Conservation (phyloP, 1,284 basidiomycete genomes). For the Ganoderma sinense region DNA sequence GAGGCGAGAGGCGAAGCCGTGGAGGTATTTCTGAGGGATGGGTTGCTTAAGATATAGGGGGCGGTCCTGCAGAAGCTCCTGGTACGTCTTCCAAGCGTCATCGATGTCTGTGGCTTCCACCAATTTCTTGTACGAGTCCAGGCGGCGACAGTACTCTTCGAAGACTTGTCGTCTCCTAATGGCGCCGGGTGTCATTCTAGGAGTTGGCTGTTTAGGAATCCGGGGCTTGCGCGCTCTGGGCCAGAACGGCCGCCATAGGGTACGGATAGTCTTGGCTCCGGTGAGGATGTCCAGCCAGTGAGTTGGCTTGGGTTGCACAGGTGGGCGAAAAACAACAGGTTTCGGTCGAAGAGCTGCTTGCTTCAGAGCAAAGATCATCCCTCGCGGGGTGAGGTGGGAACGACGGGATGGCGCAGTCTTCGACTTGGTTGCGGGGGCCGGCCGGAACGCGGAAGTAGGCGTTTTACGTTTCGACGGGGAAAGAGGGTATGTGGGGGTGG, state of each 20-base stretch:
- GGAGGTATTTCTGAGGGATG: slow-evolving; percentile 53
- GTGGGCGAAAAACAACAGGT: background rate
- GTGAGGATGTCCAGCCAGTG: background rate
- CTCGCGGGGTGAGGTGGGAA: background rate
- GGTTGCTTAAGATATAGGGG: slow-evolving; percentile 19
- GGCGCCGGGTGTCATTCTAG: background rate
- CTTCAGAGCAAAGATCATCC: background rate
- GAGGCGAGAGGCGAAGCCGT: slow-evolving; percentile 65
- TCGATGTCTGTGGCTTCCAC: slow-evolving; percentile 48
- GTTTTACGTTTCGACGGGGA: slow-evolving; percentile 1
- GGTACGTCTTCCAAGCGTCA: slow-evolving; percentile 70
- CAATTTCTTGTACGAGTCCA: slow-evolving; percentile 29
- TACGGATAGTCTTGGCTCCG: slow-evolving; percentile 2
- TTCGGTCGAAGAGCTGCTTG: background rate
- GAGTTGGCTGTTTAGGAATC: background rate
- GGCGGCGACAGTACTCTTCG: slow-evolving; percentile 14
- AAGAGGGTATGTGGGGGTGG: slow-evolving; percentile 1
- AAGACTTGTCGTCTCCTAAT: slow-evolving; percentile 10
- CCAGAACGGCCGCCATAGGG: background rate
- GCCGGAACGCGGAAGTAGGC: background rate
- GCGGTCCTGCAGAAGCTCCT: slow-evolving; percentile 46
- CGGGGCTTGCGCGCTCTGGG: background rate
- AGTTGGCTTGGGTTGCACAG: background rate
- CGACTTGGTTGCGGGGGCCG: background rate
- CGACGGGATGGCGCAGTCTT: slow-evolving; percentile 1